Percentiles rank a stretch among this genome's conserved stretches.
phyloP scores from a whole-genome alignment of 306 rosid species.

The Elaeagnus macrophylla region DNA sequence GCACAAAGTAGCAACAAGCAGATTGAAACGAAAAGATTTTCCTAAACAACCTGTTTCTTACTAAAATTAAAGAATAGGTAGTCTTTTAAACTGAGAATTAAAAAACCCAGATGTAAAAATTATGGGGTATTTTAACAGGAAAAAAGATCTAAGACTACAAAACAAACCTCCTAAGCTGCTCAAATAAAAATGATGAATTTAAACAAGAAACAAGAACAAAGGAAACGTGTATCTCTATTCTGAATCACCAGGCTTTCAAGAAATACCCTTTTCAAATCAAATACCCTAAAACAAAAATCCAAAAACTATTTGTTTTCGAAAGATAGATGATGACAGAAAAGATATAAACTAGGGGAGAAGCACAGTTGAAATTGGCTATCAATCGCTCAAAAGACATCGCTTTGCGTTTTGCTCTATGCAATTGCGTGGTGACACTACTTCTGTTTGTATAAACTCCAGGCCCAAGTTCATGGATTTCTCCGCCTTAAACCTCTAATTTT shows the following conservation, averaged over 20 bases:
- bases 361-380: neutral
- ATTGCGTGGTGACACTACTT: neutral
- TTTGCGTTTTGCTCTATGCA: slow-evolving; percentile 8
- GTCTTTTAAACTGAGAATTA: no score
- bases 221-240: slow-evolving; percentile 22
- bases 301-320: slow-evolving; percentile 1
- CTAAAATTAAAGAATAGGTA: slow-evolving; percentile 26
- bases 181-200: neutral
- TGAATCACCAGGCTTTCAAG: slow-evolving; percentile 27
- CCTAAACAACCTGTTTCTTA: slow-evolving; percentile 17
- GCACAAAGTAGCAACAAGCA: neutral
- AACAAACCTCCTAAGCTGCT: slow-evolving; percentile 23
- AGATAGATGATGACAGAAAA: slow-evolving; percentile 33
- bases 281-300: neutral
- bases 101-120: slow-evolving; percentile 5
- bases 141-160: slow-evolving; percentile 10
- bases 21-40: neutral
- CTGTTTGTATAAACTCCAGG: slow-evolving; percentile 25
- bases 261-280: slow-evolving; percentile 10
- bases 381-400: no score
- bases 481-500: neutral
- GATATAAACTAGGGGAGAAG: neutral
- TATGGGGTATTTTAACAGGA: neutral
- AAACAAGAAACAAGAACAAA: neutral
- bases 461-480: neutral